Evolutionary conservation across 495 filamentous ascomycete species (phyloP).

Genomic region (Parathielavia hyrcaniae): DNA sequence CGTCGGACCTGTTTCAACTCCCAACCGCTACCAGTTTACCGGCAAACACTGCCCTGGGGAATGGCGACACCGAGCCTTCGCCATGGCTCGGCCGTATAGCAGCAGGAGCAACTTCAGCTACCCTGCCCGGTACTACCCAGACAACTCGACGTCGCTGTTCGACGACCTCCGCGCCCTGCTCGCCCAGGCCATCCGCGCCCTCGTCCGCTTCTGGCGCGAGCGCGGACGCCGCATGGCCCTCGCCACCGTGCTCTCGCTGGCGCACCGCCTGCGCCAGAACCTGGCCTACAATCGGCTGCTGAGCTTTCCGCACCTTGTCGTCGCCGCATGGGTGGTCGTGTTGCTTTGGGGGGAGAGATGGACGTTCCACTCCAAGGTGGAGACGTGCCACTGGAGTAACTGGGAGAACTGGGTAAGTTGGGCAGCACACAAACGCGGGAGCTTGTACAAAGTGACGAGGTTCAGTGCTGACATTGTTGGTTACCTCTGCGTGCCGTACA

Average conservation of each 20-base stretch:
- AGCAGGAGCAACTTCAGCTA: slow-evolving; percentile 18
- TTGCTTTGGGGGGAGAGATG: slow-evolving; percentile 85
- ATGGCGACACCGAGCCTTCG: slow-evolving; percentile 23
- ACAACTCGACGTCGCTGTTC: slow-evolving; percentile 26
- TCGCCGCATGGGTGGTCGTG: slow-evolving; percentile 66
- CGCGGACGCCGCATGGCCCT: slow-evolving; percentile 33
- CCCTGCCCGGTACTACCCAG: slow-evolving; percentile 15
- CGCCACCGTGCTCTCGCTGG: slow-evolving; percentile 24
- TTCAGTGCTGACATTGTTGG: background rate
- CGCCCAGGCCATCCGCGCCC: slow-evolving; percentile 30
- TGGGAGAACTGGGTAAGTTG: slow-evolving; percentile 90
- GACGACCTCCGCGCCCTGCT: slow-evolving; percentile 28
- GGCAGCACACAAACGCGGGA: background rate
- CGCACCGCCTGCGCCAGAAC: slow-evolving; percentile 35
- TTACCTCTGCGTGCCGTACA: slow-evolving; percentile 34
- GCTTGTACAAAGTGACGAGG: background rate
- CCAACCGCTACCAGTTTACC: too few relatives aligned
- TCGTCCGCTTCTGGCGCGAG: slow-evolving; percentile 35
- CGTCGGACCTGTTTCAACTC: background rate
- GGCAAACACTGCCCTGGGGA: slow-evolving; percentile 5
- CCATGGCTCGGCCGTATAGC: slow-evolving; percentile 29
- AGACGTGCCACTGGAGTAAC: slow-evolving; percentile 68
- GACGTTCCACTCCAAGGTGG: slow-evolving; percentile 61
- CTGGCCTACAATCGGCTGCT: slow-evolving; percentile 44
- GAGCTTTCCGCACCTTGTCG: slow-evolving; percentile 59